These are phyloP conservation scores for Tricladium varicosporioides DNA, from an alignment of 2,329 filamentous ascomycete genomes.

Conservation along the genomic window DNA sequence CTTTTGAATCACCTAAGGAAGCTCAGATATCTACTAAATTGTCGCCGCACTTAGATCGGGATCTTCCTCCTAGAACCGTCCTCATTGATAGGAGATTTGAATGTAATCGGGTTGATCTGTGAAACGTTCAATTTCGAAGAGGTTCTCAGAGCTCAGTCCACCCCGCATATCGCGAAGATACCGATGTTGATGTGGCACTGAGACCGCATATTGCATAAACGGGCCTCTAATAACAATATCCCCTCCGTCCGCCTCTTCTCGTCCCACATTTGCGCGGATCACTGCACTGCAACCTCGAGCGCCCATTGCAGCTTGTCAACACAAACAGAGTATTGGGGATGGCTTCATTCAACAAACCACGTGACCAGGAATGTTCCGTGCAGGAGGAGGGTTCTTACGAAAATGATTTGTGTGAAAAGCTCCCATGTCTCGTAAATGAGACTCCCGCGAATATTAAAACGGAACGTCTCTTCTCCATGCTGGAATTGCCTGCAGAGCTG, in stretches of 20 bases:
- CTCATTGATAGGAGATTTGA: too few relatives aligned
- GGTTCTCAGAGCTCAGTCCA: not conserved
- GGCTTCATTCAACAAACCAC: not conserved
- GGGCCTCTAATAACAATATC: not conserved
- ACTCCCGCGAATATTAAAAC: conserved; percentile 13
- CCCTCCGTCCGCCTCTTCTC: not conserved
- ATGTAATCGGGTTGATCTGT: too few relatives aligned
- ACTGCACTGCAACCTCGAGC: not conserved
- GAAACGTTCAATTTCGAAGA: too few relatives aligned
- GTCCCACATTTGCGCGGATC: not conserved
- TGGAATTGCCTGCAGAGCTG: conserved; percentile 32
- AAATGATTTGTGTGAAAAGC: not conserved
- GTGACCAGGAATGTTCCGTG: not conserved
- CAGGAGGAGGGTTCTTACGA: not conserved
- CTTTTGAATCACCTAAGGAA: too few relatives aligned
- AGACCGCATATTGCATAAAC: not conserved
- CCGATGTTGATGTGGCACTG: not conserved
- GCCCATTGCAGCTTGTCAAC: not conserved
- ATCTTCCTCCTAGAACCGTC: too few relatives aligned
- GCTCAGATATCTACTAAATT: too few relatives aligned
- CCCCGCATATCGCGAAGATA: not conserved
- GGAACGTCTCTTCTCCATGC: conserved; percentile 22
- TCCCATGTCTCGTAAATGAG: not conserved
- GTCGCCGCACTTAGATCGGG: too few relatives aligned
- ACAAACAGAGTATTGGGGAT: not conserved